Evolutionary conservation across 176 grass and related monocot genomes (phyloP), one percentile per base, ranked within the genome.

Genomic region (Eremochloa ophiuroides): DNA sequence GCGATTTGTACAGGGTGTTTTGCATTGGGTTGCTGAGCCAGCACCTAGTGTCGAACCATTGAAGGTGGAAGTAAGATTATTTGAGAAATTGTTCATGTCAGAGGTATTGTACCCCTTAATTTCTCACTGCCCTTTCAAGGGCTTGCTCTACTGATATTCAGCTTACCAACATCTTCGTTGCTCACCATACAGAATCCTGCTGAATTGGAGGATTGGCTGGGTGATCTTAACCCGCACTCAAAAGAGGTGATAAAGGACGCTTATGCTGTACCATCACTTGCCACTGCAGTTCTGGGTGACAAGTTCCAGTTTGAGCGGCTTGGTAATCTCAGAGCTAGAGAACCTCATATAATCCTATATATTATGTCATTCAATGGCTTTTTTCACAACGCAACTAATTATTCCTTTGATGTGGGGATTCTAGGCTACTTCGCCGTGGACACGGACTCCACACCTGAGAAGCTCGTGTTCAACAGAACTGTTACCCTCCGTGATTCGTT

Each of bases 251-350:
- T 99, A 25, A 86, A 90, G 42, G 96, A 63, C 4, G 93, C 90
- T 15, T 99, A 90, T 78, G 96, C 91, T 13, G 72, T 91, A 47
- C 87, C 96, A 0, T 89, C 85, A 26, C 84, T 99, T 37, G 82
- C 87, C 1, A 85, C 67, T 1, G 90, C 93, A 4, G 82, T 93
- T 16, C 29, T 84, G n/a, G 93, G 91, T 20, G 91, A 95, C 64
- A 95, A 90, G 55, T 99, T 95, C 79, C 96, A 99, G 78, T 99
- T 99, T 30, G 96, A 99, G 86, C 88, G 96, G 15, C 88, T 99
- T 37, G 96, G 96, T 99, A 91, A 79, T 77, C 46, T 86, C 69
- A 30, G 23, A 62, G 55, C 77, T 44, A 48, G 27, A 29, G 6
- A 47, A 71, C 25, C 41, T 71, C 46, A n/a, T n/a, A n/a, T n/a